phyloP scores from a whole-genome alignment of 192 early-diverging fungal species.

The Mortierella hygrophila region DNA sequence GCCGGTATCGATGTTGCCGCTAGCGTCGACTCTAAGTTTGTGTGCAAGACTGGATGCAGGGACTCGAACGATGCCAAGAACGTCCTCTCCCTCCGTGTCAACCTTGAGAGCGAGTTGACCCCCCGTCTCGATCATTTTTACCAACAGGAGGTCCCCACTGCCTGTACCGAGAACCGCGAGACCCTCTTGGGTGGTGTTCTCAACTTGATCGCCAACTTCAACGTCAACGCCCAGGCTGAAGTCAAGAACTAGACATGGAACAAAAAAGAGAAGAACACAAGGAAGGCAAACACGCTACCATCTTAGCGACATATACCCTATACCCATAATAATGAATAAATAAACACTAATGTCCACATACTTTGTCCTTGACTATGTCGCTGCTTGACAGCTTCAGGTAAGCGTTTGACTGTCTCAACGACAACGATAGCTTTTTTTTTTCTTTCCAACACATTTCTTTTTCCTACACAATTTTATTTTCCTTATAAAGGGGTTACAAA shows the following conservation, averaged over 20 bases:
- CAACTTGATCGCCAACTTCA: conserved; percentile 9
- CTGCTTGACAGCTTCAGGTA: no score
- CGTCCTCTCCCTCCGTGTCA: conserved; percentile 24
- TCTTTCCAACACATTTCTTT: not conserved
- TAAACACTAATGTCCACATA: not conserved
- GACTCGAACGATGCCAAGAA: conserved; percentile 25
- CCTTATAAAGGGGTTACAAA: no score
- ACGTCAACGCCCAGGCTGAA: conserved; percentile 13
- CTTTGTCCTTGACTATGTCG: not conserved
- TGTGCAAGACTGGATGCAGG: conserved; percentile 53
- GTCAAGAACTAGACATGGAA: not conserved
- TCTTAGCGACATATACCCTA: conserved; percentile 3
- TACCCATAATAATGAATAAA: not conserved
- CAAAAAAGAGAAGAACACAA: no score
- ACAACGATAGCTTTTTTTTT: not conserved
- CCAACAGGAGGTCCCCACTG: conserved; percentile 30
- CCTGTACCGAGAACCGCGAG: conserved; percentile 11
- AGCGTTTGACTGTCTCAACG: no score
- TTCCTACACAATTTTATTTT: no score
- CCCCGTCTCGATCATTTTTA: conserved; percentile 27
- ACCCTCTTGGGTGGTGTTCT: conserved; percentile 20
- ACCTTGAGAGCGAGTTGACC: conserved; percentile 22
- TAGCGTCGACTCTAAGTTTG: conserved; percentile 25
- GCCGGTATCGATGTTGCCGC: conserved; percentile 17
- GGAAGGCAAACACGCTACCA: not conserved